A percentile compares a stretch with the other conserved stretches of the same genome.
These are phyloP conservation scores for Chaetomiaceae sp. DNA, from an alignment of 2,329 filamentous ascomycete species.

Conservation along the genomic window DNA sequence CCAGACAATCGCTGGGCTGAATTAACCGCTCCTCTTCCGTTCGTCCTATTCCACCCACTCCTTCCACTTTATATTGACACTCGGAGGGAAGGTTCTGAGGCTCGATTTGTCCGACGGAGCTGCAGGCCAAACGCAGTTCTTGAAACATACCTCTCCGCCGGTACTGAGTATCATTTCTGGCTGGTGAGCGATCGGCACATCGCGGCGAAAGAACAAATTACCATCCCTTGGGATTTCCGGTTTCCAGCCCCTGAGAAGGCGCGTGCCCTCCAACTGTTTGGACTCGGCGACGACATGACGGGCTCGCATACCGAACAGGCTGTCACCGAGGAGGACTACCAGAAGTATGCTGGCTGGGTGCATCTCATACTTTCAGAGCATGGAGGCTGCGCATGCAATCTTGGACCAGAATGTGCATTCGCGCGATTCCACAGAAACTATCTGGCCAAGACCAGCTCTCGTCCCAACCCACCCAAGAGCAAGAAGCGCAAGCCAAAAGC, in stretches of 20 bases:
- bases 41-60: constrained; percentile 82
- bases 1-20: constrained; percentile 65
- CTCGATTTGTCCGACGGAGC: constrained; percentile 87
- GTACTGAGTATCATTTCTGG: constrained; percentile 85
- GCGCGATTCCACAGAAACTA: constrained; percentile 59
- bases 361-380: constrained; percentile 69
- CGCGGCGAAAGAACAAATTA: constrained; percentile 58
- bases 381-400: constrained; percentile 72
- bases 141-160: constrained; percentile 77
- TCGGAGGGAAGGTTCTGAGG: constrained; percentile 75
- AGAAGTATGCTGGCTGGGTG: constrained; percentile 60
- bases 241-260: constrained; percentile 51
- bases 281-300: constrained; percentile 57
- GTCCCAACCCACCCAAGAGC: constrained; percentile 40
- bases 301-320: constrained; percentile 47
- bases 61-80: constrained; percentile 93
- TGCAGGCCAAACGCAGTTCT: constrained; percentile 86
- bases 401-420: constrained; percentile 60
- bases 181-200: constrained; percentile 80
- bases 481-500: constrained; percentile 53
- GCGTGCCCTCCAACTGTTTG: constrained; percentile 56
- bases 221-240: constrained; percentile 63
- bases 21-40: constrained; percentile 61
- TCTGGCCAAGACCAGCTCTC: constrained; percentile 43
- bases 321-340: constrained; percentile 57